These are phyloP conservation scores for Quercus alba DNA, from an alignment of 306 rosid species.

Conservation along the genomic window DNA sequence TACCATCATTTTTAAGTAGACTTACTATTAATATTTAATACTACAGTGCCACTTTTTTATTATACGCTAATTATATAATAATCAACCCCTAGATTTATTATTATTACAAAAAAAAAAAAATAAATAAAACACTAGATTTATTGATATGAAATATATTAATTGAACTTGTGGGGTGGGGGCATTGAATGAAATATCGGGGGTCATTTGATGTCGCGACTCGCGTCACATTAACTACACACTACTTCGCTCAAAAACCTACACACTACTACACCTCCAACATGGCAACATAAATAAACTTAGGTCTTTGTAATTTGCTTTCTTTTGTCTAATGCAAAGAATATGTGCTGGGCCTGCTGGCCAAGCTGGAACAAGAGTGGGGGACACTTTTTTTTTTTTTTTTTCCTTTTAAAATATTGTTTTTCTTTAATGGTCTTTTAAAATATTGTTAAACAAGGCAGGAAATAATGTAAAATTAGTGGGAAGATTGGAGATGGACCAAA, in stretches of 20 bases:
- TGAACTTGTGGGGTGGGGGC: not conserved
- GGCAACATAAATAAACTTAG: not conserved
- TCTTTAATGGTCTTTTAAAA: not conserved
- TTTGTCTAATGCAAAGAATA: constrained; percentile 22
- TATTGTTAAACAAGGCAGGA: not conserved
- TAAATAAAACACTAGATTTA: too few species aligned
- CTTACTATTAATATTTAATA: too few species aligned
- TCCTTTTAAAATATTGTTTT: not conserved
- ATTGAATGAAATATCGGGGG: constrained; percentile 29
- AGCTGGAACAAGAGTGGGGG: not conserved
- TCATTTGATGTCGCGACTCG: not conserved
- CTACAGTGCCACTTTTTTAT: too few species aligned
- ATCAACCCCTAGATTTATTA: too few species aligned
- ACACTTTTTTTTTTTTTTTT: not conserved
- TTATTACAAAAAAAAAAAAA: too few species aligned
- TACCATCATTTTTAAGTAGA: too few species aligned
- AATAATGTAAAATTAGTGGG: not conserved
- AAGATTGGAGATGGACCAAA: not conserved
- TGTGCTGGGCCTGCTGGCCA: not conserved
- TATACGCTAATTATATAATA: too few species aligned
- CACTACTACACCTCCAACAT: not conserved
- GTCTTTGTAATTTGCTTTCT: not conserved
- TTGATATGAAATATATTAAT: too few species aligned
- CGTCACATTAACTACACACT: not conserved
- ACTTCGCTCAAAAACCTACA: too few species aligned